These are phyloP conservation scores for Puccinellia tenuiflora DNA, from an alignment of 176 grass and related monocot species.

Conservation along the genomic window DNA sequence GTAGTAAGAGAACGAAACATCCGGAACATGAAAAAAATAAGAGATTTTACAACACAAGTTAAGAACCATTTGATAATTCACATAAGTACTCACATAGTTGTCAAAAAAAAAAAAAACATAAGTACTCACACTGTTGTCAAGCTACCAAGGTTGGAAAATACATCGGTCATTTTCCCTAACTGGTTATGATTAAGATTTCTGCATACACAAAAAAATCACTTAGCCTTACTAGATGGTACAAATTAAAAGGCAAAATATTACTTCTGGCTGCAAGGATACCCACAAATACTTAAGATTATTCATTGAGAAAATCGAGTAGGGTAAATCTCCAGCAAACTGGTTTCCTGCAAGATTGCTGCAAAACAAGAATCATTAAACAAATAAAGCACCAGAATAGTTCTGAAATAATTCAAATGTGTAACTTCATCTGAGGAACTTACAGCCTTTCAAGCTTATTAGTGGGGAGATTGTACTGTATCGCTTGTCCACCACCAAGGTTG, in stretches of 20 bases:
- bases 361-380: constrained; percentile 22
- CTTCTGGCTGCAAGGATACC: constrained; percentile 20
- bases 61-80: neutral
- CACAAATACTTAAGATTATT: constrained; percentile 75
- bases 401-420: neutral
- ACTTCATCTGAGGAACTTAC: constrained; percentile 50
- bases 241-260: constrained; percentile 13
- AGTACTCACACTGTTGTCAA: constrained; percentile 73
- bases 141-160: constrained; percentile 65
- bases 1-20: constrained; percentile 19
- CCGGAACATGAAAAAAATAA: constrained; percentile 1
- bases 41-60: neutral
- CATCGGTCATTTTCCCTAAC: constrained; percentile 75
- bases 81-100: no score
- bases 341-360: constrained; percentile 82
- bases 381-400: neutral
- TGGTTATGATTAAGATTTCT: constrained; percentile 88
- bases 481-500: constrained; percentile 54
- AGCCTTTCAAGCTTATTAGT: constrained; percentile 67
- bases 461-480: constrained; percentile 79
- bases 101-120: no score
- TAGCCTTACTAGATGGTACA: constrained; percentile 26
- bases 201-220: constrained; percentile 22
- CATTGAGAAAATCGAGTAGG: constrained; percentile 80
- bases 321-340: constrained; percentile 63